Evolutionary conservation across 2,329 filamentous ascomycete species (phyloP).

Genomic region (Talaromyces albobiverticillius): DNA sequence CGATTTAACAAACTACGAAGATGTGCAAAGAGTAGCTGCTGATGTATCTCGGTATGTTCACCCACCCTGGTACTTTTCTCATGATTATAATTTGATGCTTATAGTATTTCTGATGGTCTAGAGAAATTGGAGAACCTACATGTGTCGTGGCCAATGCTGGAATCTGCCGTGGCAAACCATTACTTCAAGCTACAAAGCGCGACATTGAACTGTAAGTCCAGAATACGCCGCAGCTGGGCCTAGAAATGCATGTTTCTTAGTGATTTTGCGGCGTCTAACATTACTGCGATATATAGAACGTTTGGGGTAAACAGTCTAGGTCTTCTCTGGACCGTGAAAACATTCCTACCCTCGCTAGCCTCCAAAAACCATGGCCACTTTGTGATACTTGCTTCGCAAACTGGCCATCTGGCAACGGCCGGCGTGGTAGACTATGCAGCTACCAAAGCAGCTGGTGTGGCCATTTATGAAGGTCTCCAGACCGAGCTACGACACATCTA

Average conservation of each 20-base stretch:
- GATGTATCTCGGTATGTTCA: background rate
- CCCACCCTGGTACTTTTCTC: background rate
- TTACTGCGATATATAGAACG: no score
- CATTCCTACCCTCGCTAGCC: constrained; percentile 67
- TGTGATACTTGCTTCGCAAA: constrained; percentile 66
- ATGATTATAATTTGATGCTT: background rate
- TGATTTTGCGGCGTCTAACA: background rate
- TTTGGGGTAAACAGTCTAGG: constrained; percentile 69
- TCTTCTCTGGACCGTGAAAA: constrained; percentile 64
- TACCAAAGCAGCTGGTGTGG: constrained; percentile 63
- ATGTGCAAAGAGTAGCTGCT: background rate
- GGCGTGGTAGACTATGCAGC: constrained; percentile 67
- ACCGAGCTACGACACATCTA: constrained; percentile 60
- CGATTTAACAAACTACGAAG: constrained; percentile 6
- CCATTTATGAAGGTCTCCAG: constrained; percentile 65
- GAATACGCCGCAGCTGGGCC: no score
- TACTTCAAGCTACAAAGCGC: constrained; percentile 2
- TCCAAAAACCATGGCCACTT: constrained; percentile 67
- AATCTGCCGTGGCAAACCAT: constrained; percentile 7
- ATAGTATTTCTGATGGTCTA: background rate
- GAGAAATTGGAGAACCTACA: constrained; percentile 4
- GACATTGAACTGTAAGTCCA: constrained; percentile 10
- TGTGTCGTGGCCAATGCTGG: constrained; percentile 6
- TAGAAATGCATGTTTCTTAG: no score
- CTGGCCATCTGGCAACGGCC: constrained; percentile 59